Evolutionary conservation across 2,329 filamentous ascomycete genomes (phyloP), one percentile per base, ranked within the genome.

Genomic region (Ceratocystis destructans): DNA sequence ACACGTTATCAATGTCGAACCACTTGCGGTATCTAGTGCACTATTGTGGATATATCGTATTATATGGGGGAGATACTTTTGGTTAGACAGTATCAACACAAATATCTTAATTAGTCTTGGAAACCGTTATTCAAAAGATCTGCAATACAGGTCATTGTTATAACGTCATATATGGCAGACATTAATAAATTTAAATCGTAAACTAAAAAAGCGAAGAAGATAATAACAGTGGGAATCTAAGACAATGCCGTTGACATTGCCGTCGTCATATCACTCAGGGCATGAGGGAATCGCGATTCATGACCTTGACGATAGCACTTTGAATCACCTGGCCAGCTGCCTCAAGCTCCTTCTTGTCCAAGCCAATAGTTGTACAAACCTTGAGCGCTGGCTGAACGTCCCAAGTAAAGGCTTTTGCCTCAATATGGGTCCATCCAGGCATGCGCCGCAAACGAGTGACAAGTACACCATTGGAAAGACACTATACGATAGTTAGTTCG

Each of bases 311-410:
- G 70, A 97, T 89, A 15, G 94, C 93, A 77, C 96, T 92, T 68
- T 93, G 82, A 70, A 99, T 92, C 8, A 84, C 86, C 6, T 87
- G 85, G 15, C 92, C 94, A 0, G 94, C 90, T 79, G 95, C 96
- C 78, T 99, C 95, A 65, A 92, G 88, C 75, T 99, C 94, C 78
- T 96, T 96, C 79, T 89, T 95, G 28, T 89, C 88, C 69, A 99
- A 78, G 1, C 89, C 94, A 4, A 84, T 89, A 0, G 92, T 96
- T 65, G 96, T 80, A 73, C 93, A 97, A 12, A 97, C 84, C 77
- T 97, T 96, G 69, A 99, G 81, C 0, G 90, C 90, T 8, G 94
- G 90, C 71, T 83, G 81, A n/a, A 87, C 80, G 68, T 83, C 82
- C 79, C 87, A 89, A 45, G 81, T 82, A 55, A 84, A 81, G 67